Evolutionary conservation across 116 monocot genomes (phyloP).

Genomic region (Zostera marina): DNA sequence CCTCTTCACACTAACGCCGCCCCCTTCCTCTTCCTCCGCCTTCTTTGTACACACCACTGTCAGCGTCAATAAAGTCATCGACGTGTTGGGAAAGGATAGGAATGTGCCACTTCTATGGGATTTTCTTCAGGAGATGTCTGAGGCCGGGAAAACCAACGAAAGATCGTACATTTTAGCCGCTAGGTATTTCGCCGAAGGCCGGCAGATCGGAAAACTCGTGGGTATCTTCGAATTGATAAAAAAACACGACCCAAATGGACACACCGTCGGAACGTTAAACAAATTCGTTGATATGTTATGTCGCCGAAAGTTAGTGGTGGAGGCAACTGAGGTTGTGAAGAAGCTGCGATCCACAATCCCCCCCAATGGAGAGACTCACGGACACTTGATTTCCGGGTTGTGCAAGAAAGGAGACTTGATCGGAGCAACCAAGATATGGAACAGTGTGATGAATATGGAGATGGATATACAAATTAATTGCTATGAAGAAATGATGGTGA

Average conservation of each 20-base stretch:
- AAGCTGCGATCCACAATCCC: conserved; percentile 17
- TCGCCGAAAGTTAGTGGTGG: conserved; percentile 24
- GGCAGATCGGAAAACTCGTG: conserved; percentile 45
- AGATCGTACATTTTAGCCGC: conserved; percentile 25
- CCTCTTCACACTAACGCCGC: conserved; percentile 17
- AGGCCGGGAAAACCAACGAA: conserved; percentile 9
- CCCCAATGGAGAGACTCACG: conserved; percentile 28
- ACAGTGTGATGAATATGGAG: conserved; percentile 27
- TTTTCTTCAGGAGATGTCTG: conserved; percentile 19
- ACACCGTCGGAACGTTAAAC: conserved; percentile 16
- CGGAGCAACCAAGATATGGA: conserved; percentile 56
- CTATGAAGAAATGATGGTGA: conserved; percentile 45
- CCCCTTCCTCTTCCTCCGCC: not conserved
- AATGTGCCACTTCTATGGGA: conserved; percentile 45
- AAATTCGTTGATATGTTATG: conserved; percentile 16
- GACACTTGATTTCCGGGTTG: conserved; percentile 38
- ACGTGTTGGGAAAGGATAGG: conserved; percentile 31
- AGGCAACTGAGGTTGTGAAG: conserved; percentile 24
- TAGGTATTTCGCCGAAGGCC: conserved; percentile 33
- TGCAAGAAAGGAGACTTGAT: conserved; percentile 43
- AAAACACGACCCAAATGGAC: conserved; percentile 1
- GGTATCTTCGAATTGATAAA: conserved; percentile 22
- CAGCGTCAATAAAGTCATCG: conserved; percentile 41
- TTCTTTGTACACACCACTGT: conserved; percentile 37
- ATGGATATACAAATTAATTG: conserved; percentile 36